A percentile compares a stretch with the other conserved stretches of the same genome.
Evolutionary conservation across 805 yeast genomes (phyloP).

Genomic region (Clavispora vitiphila): DNA sequence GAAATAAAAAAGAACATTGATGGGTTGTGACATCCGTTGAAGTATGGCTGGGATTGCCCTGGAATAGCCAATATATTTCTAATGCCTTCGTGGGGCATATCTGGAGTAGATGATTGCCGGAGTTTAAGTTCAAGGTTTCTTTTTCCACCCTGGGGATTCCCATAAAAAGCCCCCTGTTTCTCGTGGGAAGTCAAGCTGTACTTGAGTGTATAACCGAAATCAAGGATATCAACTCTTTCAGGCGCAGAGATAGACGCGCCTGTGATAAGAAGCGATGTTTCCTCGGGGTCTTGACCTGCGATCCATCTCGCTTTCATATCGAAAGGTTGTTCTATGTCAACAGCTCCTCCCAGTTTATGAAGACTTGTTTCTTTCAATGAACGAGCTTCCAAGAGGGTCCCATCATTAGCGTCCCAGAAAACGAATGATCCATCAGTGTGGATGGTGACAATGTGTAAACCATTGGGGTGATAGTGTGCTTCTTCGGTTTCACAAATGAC

Average conservation of each 20-base stretch:
- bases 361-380: slow-evolving; percentile 61
- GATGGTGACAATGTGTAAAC: slow-evolving; percentile 72
- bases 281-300: slow-evolving; percentile 74
- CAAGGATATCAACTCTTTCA: slow-evolving; percentile 45
- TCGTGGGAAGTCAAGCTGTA: slow-evolving; percentile 80
- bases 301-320: slow-evolving; percentile 58
- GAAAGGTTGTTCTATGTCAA: slow-evolving; percentile 1
- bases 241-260: slow-evolving; percentile 53
- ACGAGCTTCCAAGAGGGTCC: slow-evolving; percentile 70
- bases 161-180: slow-evolving; percentile 73
- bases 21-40: slow-evolving; percentile 78
- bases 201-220: slow-evolving; percentile 75
- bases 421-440: slow-evolving; percentile 82
- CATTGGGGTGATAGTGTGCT: slow-evolving; percentile 89
- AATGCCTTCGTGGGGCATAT: slow-evolving; percentile 21
- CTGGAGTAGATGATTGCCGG: slow-evolving; percentile 13
- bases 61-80: slow-evolving; percentile 27
- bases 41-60: slow-evolving; percentile 57
- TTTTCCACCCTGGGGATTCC: slow-evolving; percentile 46
- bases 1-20: slow-evolving; percentile 52
- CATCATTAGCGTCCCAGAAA: slow-evolving; percentile 89
- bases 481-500: slow-evolving; percentile 32
- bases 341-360: slow-evolving; percentile 41
- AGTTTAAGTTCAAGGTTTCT: slow-evolving; percentile 24
- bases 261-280: slow-evolving; percentile 64